Evolutionary conservation across 306 rosid genomes (phyloP).

Genomic region (Quercus bicolor): DNA sequence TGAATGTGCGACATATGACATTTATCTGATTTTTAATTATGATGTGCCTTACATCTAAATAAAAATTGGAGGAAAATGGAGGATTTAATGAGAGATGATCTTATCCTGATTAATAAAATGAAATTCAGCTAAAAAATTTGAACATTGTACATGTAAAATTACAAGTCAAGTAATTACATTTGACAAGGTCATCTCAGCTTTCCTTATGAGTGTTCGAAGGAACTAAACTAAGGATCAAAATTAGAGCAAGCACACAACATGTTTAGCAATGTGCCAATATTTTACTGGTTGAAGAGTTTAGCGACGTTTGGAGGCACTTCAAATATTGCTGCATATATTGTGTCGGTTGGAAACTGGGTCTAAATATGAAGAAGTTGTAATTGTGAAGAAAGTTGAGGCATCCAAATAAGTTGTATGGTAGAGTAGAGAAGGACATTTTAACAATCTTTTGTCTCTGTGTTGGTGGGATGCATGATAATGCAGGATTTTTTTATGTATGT

Average conservation of each 20-base stretch:
- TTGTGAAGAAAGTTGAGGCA: neutral
- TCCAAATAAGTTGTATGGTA: slow-evolving; percentile 26
- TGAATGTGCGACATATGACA: too few relatives aligned
- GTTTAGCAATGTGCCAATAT: neutral
- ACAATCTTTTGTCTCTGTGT: slow-evolving; percentile 36
- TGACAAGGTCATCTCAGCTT: neutral
- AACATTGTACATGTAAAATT: too few relatives aligned
- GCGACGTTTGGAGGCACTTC: too few relatives aligned
- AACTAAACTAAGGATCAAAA: neutral
- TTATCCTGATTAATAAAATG: too few relatives aligned
- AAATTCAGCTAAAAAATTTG: too few relatives aligned
- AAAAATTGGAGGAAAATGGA: too few relatives aligned
- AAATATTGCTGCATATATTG: neutral
- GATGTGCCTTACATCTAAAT: too few relatives aligned
- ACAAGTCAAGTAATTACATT: too few relatives aligned
- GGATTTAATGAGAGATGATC: too few relatives aligned
- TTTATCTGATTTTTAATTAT: too few relatives aligned
- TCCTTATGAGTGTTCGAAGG: too few relatives aligned
- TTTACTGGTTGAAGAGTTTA: too few relatives aligned
- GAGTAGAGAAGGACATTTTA: slow-evolving; percentile 52
- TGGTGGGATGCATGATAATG: slow-evolving; percentile 58
- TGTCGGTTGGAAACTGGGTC: slow-evolving; percentile 46
- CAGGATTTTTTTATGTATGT: slow-evolving; percentile 15
- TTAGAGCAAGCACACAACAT: neutral
- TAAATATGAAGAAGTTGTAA: neutral